phyloP scores from a whole-genome alignment of 148 eudicot species.

The Rhododendron molle region DNA sequence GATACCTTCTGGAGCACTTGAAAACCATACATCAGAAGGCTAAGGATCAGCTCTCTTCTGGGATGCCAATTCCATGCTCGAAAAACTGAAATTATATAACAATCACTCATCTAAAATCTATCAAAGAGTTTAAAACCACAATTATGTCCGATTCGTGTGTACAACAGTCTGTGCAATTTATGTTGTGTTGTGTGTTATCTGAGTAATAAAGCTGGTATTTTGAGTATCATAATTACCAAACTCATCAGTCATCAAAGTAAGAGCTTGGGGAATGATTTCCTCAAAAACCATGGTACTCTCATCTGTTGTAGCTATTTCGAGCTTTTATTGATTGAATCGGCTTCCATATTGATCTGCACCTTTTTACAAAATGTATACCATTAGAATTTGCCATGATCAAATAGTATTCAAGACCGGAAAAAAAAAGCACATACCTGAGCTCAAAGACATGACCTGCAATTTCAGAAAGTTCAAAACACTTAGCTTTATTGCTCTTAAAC shows the following conservation, averaged over 20 bases:
- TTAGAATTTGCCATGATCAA: no score
- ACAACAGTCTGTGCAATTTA: not conserved
- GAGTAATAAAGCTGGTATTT: no score
- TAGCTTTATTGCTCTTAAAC: no score
- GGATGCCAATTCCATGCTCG: conserved; percentile 68
- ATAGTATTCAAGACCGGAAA: no score
- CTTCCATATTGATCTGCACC: no score
- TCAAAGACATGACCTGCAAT: no score
- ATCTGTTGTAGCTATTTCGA: conserved; percentile 13
- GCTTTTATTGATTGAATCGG: conserved; percentile 41
- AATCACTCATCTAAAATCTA: not conserved
- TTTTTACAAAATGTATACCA: no score
- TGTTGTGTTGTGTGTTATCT: not conserved
- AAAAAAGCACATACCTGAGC: no score
- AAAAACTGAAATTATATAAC: conserved; percentile 48
- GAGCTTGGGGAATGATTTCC: conserved; percentile 76
- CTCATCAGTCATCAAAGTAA: conserved; percentile 69
- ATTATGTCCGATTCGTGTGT: not conserved
- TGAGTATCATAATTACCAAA: no score
- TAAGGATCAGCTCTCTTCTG: conserved; percentile 71
- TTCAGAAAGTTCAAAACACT: no score
- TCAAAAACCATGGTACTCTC: conserved; percentile 71
- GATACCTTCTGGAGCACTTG: conserved; percentile 43
- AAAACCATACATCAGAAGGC: conserved; percentile 82
- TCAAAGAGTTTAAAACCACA: not conserved